Percentiles rank a stretch among this genome's conserved stretches.
Evolutionary conservation across 805 yeast genomes (phyloP).

Genomic region (Maudiozyma saulgeensis): DNA sequence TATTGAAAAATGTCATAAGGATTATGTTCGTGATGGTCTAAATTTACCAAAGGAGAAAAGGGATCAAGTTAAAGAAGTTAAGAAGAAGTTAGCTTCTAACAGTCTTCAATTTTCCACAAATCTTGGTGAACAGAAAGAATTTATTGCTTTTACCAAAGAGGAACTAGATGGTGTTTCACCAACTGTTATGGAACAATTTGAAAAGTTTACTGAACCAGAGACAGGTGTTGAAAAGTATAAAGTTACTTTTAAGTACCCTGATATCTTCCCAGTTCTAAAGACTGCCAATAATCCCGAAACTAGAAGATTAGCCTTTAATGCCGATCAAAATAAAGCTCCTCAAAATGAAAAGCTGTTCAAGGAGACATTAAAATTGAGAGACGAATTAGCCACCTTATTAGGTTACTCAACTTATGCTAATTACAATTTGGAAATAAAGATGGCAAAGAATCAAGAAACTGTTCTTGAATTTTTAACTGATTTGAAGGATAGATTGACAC

Average conservation of each 20-base stretch:
- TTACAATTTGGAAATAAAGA: slow-evolving; percentile 62
- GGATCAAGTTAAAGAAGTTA: slow-evolving; percentile 45
- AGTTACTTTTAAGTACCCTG: slow-evolving; percentile 78
- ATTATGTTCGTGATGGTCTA: slow-evolving; percentile 61
- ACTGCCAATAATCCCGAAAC: slow-evolving; percentile 57
- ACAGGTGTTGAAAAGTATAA: slow-evolving; percentile 39
- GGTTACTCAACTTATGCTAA: slow-evolving; percentile 66
- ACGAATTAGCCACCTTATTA: slow-evolving; percentile 48
- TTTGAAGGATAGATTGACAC: slow-evolving; percentile 47
- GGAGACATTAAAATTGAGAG: slow-evolving; percentile 53
- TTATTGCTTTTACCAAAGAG: slow-evolving; percentile 46
- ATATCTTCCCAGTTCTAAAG: slow-evolving; percentile 65
- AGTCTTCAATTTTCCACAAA: slow-evolving; percentile 52
- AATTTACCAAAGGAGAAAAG: slow-evolving; percentile 48
- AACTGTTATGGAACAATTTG: slow-evolving; percentile 50
- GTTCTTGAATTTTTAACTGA: slow-evolving; percentile 58
- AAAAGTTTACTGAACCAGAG: slow-evolving; percentile 29
- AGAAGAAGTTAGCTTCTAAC: slow-evolving; percentile 49
- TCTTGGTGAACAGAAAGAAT: slow-evolving; percentile 62
- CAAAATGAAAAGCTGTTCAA: slow-evolving; percentile 53
- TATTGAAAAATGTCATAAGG: slow-evolving; percentile 46
- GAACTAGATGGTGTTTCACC: slow-evolving; percentile 70
- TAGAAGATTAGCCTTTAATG: slow-evolving; percentile 54
- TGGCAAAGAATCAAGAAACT: slow-evolving; percentile 61
- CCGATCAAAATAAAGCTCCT: slow-evolving; percentile 59